Conservation (phyloP, 176 grass and related monocot species). For the Dendrocalamus sinicus region DNA sequence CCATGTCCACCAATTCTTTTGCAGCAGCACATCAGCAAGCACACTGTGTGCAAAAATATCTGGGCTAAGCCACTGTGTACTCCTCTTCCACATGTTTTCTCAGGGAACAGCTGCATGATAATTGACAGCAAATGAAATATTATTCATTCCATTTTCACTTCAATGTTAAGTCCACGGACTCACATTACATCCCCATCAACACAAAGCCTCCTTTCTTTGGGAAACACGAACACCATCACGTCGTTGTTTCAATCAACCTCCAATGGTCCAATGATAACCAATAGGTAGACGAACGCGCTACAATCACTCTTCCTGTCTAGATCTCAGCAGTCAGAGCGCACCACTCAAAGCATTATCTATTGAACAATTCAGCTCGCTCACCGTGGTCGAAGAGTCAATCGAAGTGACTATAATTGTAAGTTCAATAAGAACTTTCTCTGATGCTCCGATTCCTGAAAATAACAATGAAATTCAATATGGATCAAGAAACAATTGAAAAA, state of each 20-base stretch:
- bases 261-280: slow-evolving; percentile 10
- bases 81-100: not conserved
- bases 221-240: slow-evolving; percentile 6
- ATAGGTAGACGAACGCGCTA: not conserved
- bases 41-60: slow-evolving; percentile 46
- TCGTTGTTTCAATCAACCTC: not conserved
- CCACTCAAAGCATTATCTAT: slow-evolving; percentile 35
- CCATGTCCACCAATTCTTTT: slow-evolving; percentile 59
- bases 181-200: not conserved
- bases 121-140: not conserved
- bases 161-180: not conserved
- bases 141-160: not conserved
- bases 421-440: too few relatives aligned
- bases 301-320: not conserved
- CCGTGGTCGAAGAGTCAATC: too few relatives aligned
- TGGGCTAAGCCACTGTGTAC: not conserved
- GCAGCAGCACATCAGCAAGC: slow-evolving; percentile 53
- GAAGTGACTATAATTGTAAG: too few relatives aligned
- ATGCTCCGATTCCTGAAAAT: too few relatives aligned
- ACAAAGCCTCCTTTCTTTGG: not conserved
- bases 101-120: not conserved
- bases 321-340: slow-evolving; percentile 43
- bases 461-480: too few relatives aligned
- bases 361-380: too few relatives aligned
- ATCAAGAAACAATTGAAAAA: too few relatives aligned